Conservation (phyloP, 202 grass and related monocot species). For the Carex arenaria region DNA sequence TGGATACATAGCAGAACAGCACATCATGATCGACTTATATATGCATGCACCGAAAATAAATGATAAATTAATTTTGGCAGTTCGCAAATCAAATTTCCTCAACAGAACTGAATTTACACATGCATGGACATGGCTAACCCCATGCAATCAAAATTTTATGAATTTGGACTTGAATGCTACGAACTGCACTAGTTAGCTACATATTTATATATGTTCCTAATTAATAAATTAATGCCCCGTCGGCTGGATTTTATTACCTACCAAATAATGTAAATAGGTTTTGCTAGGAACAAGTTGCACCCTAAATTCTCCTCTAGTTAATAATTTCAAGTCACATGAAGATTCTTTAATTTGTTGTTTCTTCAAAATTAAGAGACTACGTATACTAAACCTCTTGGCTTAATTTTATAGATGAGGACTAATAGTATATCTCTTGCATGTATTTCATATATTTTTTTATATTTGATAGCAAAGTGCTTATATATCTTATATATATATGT, state of each 20-base stretch:
- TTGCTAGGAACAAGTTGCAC: constrained; percentile 1
- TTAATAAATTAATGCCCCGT: background rate
- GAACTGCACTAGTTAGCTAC: background rate
- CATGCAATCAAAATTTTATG: constrained; percentile 4
- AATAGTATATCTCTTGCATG: no score
- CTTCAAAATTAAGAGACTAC: background rate
- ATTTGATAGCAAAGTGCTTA: no score
- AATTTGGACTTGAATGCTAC: background rate
- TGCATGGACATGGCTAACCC: background rate
- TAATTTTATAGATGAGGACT: background rate
- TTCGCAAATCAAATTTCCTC: constrained; percentile 8
- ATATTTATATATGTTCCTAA: background rate
- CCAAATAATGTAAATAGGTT: constrained; percentile 20
- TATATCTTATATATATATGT: no score
- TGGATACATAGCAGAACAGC: background rate
- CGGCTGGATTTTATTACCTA: constrained; percentile 18
- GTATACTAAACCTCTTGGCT: background rate
- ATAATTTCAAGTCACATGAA: constrained; percentile 22
- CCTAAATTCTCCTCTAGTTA: background rate
- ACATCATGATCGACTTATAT: background rate
- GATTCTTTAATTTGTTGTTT: constrained; percentile 7
- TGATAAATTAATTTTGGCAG: background rate
- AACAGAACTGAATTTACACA: background rate
- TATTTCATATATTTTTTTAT: no score
- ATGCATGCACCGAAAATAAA: background rate